Evolutionary conservation across 192 early-diverging fungal species (phyloP), one percentile per base, ranked within the genome.

Genomic region (Martensiomyces pterosporus): DNA sequence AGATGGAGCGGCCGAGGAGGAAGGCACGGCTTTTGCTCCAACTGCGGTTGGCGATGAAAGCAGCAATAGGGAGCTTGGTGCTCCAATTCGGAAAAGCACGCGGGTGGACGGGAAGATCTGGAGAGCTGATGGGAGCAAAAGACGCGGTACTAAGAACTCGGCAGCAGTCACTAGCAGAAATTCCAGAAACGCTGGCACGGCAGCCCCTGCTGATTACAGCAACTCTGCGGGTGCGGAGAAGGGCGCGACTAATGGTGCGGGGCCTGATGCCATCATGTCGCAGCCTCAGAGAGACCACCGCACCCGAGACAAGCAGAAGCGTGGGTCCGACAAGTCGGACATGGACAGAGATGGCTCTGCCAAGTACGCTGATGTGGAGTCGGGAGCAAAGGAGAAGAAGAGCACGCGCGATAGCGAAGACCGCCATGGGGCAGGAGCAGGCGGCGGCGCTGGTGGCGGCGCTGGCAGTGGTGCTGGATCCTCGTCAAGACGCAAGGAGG

Each of bases 401-500:
- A 40, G 57, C 18, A 22, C 43, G 27, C 57, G 56, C 2, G 62
- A 72, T 16, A 48, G 23, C 34, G 60, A 73, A 5, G 62, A 73
- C 14, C 57, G 58, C 24, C 57, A 57, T 13, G 50, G 49, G 15
- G 51, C 29, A 16, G 48, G 43, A 24, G 29, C 47, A 2, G 35
- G 49, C 16, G 32, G 33, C 18, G 24, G 38, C 10, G 38, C 38
- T 12, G 39, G 27, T 19, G 52, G 43, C n/a, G 40, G 42, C 1
- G 42, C 22, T 25, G 42, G 18, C 7, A 24, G 24, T 6, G 23
- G 60, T 34, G 56, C n/a, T n/a, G n/a, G n/a, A n/a, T n/a, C 55
- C 2, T n/a, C 52, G 24, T 35, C 39, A 6, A 58, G 64, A 39
- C 71, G 71, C 29, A 61, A 62, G 26, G 71, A 67, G 23, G 64